A percentile compares a stretch with the other conserved stretches of the same genome.
phyloP scores from a whole-genome alignment of 2,329 filamentous ascomycete genomes.

The Calonectria naviculata region DNA sequence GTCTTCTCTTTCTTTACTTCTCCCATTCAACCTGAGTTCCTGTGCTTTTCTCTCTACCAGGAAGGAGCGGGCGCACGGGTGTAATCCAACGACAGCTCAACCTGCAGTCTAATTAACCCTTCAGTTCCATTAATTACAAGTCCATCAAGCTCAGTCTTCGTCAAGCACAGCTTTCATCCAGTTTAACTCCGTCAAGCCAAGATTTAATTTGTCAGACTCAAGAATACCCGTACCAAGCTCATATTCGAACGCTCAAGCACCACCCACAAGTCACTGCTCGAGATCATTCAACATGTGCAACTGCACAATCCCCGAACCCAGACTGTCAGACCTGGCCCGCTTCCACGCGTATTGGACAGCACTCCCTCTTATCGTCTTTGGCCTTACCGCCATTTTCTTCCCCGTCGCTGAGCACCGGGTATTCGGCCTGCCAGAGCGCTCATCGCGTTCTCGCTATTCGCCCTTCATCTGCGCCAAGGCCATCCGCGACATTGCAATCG shows the following conservation, averaged over 20 bases:
- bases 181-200: not conserved
- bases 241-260: too few relatives aligned
- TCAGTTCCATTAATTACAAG: not conserved
- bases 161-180: not conserved
- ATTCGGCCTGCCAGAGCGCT: not conserved
- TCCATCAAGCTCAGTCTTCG: too few relatives aligned
- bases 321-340: not conserved
- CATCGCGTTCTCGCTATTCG: not conserved
- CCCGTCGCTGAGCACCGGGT: not conserved
- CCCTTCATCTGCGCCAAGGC: slow-evolving; percentile 4
- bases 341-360: not conserved
- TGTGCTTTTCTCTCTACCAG: not conserved
- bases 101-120: not conserved
- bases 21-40: not conserved
- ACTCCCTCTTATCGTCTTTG: not conserved
- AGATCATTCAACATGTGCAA: not conserved
- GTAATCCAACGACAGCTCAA: not conserved
- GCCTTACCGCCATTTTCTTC: not conserved
- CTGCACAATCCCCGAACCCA: not conserved
- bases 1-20: not conserved
- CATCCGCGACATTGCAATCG: not conserved
- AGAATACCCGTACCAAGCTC: too few relatives aligned
- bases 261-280: too few relatives aligned
- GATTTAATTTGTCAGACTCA: too few relatives aligned
- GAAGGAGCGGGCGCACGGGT: not conserved